These are phyloP conservation scores for Nymphaea colorata DNA, from an alignment of 164 flowering plant genomes.

Conservation along the genomic window DNA sequence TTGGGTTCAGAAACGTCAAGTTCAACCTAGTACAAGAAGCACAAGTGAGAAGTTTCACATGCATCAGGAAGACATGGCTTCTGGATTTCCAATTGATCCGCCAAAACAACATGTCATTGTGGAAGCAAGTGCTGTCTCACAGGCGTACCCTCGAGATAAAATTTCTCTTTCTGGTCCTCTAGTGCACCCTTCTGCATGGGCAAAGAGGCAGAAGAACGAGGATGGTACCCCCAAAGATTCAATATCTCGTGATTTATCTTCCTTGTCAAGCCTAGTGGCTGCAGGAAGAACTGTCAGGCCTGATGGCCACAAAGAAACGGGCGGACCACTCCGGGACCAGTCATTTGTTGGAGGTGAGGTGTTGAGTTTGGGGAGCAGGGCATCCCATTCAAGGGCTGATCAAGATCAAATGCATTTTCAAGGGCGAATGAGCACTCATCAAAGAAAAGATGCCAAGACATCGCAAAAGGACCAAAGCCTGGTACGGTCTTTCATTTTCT, in stretches of 20 bases:
- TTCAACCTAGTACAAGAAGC: constrained; percentile 42
- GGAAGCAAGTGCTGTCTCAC: constrained; percentile 31
- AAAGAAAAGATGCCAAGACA: not conserved
- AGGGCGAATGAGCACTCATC: not conserved
- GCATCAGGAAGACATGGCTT: constrained; percentile 83
- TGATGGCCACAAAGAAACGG: constrained; percentile 29
- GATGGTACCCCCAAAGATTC: constrained; percentile 19
- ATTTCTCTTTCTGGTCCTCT: constrained; percentile 95
- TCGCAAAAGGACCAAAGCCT: not conserved
- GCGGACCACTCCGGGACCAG: not conserved
- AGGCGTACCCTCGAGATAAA: constrained; percentile 42
- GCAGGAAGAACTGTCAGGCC: constrained; percentile 45
- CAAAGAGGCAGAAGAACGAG: constrained; percentile 43
- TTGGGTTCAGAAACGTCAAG: constrained; percentile 1
- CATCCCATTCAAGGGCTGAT: not conserved
- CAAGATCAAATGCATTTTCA: not conserved
- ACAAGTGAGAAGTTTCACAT: constrained; percentile 87
- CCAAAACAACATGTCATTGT: constrained; percentile 67
- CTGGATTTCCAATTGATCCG: constrained; percentile 97
- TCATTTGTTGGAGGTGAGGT: not conserved
- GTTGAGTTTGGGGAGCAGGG: not conserved
- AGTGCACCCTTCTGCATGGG: constrained; percentile 66
- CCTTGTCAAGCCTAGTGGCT: constrained; percentile 53
- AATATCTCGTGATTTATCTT: constrained; percentile 42
- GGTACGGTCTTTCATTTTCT: not conserved